A percentile compares a stretch with the other conserved stretches of the same genome.
These are phyloP conservation scores for Acanthamoeba culbertsoni DNA, from an alignment of 208 protist genomes.

Conservation along the genomic window DNA sequence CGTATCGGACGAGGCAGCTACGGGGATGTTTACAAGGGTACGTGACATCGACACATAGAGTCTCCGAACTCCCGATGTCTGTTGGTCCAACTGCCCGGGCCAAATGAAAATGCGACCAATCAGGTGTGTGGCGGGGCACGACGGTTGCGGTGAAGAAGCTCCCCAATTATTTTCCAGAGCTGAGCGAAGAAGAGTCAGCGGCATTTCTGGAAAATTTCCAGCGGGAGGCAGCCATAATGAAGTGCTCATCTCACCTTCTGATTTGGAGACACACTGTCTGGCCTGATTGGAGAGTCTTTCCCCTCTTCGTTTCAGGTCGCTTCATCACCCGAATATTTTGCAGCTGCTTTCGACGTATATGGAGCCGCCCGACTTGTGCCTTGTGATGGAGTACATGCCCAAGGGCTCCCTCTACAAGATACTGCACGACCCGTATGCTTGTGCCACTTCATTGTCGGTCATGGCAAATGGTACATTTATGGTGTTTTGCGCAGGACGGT, in stretches of 20 bases:
- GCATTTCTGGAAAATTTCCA: slow-evolving; percentile 43
- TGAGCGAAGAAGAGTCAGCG: background rate
- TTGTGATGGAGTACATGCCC: slow-evolving; percentile 60
- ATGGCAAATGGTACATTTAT: too few relatives aligned
- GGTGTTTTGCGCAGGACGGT: background rate
- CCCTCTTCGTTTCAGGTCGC: background rate
- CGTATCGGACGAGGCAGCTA: slow-evolving; percentile 54
- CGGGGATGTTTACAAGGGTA: slow-evolving; percentile 28
- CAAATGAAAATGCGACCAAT: background rate
- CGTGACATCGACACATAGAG: background rate
- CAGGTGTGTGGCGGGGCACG: slow-evolving; percentile 35
- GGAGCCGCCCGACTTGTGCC: slow-evolving; percentile 26
- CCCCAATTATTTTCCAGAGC: background rate
- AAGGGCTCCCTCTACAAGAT: slow-evolving; percentile 46
- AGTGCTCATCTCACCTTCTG: background rate
- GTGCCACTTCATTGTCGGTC: background rate
- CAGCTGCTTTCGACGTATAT: slow-evolving; percentile 22
- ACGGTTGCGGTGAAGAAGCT: slow-evolving; percentile 55
- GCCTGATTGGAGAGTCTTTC: background rate
- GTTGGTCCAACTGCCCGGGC: background rate
- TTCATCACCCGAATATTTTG: slow-evolving; percentile 47
- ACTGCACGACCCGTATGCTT: background rate
- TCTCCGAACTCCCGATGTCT: background rate
- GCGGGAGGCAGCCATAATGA: slow-evolving; percentile 41
- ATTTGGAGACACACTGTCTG: background rate